Base-by-base conservation (phyloP, 495 filamentous ascomycete species). In the Aspergillus steynii region DNA sequence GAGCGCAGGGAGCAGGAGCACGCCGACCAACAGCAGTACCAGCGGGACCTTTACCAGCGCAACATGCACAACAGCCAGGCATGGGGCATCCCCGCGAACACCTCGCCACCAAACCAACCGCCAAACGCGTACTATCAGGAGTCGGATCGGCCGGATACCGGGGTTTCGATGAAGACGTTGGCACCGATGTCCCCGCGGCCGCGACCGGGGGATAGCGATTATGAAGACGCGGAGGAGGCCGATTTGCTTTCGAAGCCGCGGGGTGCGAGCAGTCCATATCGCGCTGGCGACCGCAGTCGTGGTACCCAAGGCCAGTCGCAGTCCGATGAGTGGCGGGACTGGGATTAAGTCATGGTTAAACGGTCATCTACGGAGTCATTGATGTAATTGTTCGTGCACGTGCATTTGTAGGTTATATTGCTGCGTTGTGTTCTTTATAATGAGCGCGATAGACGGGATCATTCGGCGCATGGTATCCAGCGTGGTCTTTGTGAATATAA, bases 1-100 rank as follows among this genome's bases (percentile, higher is more conserved):
- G 54, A 73, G 4, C 82, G 86, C 61, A 77, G 90, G 15, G 83
- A 87, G 53, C 77, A 81, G 55, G 86, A 90, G 61, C 70, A 77
- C 27, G 65, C 60, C 6, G 65, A 70, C 1, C 79, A 84, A 57
- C 77, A 85, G 49, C 85, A 90, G 49, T 72, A 74, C 49, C 65
- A 74, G 27, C 71, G 70, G 0, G 75, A 79, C 56, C 50, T 79
- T 37, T 79, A 79, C 61, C 68, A 70, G 64, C 74, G 75, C 15
- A 77, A 77, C 50, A 59, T 72, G 66, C 62, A 76, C 53, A 77
- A 74, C 45, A 70, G 69, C 53, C 71, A 56, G 27, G 61, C 58
- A 42, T 79, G 76, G 76, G 37, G 37, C 37, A 15, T 42, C 37
- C 10, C 9, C 37, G 14, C 37, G 37, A 8, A 42, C 9, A 42